These are phyloP conservation scores for Naegleria lovaniensis DNA, from an alignment of 208 protist genomes.

Conservation along the genomic window DNA sequence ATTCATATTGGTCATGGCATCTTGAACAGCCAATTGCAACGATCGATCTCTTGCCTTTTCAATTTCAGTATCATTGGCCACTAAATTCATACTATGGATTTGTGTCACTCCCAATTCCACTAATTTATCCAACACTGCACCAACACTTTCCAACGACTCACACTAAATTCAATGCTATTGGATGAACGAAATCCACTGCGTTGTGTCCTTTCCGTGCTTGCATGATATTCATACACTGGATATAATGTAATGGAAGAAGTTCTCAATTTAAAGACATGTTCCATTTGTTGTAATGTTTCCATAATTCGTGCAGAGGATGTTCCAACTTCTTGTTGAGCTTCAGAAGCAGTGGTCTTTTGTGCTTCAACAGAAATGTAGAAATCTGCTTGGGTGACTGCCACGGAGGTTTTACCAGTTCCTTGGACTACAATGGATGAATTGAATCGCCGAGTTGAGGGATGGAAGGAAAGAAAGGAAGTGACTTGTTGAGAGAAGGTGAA, in stretches of 20 bases:
- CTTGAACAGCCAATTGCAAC: not conserved
- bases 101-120: not conserved
- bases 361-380: not conserved
- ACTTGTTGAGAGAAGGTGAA: too few species aligned
- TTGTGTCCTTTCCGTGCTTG: not conserved
- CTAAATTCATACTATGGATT: not conserved
- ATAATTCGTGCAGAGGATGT: not conserved
- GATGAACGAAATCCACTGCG: not conserved
- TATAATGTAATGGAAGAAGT: not conserved
- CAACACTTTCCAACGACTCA: not conserved
- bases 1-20: not conserved
- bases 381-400: too few species aligned
- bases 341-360: not conserved
- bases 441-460: too few species aligned
- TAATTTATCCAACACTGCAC: not conserved
- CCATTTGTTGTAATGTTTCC: not conserved
- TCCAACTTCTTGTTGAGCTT: not conserved
- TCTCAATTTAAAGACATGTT: not conserved
- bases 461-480: too few species aligned
- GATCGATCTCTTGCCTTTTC: not conserved
- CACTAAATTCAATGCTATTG: not conserved
- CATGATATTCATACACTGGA: not conserved
- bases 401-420: too few species aligned
- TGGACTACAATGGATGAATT: too few species aligned
- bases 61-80: not conserved